These are phyloP conservation scores for Diutina siamensis DNA, from an alignment of 1,139 yeast genomes.

Conservation along the genomic window DNA sequence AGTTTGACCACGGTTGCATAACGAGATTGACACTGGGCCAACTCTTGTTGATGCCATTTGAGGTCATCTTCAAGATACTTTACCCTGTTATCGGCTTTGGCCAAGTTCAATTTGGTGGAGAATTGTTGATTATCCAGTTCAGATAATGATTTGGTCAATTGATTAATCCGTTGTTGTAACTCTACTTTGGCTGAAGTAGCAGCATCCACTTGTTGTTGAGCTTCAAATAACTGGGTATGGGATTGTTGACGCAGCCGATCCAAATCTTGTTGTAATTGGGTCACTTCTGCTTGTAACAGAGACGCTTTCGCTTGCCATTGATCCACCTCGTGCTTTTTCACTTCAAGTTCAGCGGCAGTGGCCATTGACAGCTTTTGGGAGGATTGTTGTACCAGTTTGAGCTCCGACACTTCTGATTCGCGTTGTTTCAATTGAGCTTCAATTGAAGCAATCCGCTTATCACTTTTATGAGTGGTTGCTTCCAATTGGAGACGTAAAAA, in stretches of 20 bases:
- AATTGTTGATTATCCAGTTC: conserved; percentile 26
- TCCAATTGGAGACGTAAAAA: not conserved
- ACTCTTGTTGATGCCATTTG: conserved; percentile 40
- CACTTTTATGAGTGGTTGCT: not conserved
- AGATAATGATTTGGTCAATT: conserved; percentile 26
- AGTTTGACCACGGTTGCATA: conserved; percentile 29
- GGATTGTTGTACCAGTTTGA: not conserved
- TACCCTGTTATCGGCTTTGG: conserved; percentile 27
- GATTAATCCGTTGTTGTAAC: conserved; percentile 26
- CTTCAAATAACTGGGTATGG: conserved; percentile 18
- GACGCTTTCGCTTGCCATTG: not conserved
- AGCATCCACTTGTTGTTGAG: conserved; percentile 40
- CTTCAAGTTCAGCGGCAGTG: not conserved
- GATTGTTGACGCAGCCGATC: not conserved
- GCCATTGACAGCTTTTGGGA: not conserved
- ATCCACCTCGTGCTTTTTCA: not conserved
- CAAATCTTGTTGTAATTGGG: not conserved
- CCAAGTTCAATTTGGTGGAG: conserved; percentile 29
- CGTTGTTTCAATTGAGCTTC: not conserved
- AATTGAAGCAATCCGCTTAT: not conserved
- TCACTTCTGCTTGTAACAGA: not conserved
- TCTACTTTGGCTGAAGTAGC: conserved; percentile 40
- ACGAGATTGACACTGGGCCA: conserved; percentile 24
- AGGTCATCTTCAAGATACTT: conserved; percentile 25
- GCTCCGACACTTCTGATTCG: not conserved